A percentile compares a stretch with the other conserved stretches of the same genome.
Evolutionary conservation across 2,329 filamentous ascomycete species (phyloP).

Genomic region (Talaromyces sp.): DNA sequence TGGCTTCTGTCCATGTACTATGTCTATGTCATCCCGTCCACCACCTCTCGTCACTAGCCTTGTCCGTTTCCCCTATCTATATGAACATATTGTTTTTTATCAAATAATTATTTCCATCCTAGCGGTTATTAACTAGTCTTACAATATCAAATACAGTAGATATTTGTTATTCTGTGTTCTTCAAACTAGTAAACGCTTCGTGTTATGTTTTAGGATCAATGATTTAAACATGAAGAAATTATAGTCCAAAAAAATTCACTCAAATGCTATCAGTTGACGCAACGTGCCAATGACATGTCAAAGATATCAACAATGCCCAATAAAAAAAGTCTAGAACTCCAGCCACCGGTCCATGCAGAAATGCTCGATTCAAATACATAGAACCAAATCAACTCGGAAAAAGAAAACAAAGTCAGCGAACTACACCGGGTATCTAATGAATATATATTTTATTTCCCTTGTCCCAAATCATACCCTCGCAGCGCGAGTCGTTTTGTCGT

Average conservation of each 20-base stretch:
- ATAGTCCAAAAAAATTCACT: background rate
- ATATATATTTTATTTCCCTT: background rate
- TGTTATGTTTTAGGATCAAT: background rate
- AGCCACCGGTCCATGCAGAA: background rate
- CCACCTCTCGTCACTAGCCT: background rate
- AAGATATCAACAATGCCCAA: background rate
- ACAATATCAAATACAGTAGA: background rate
- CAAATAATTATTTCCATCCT: background rate
- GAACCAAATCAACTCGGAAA: background rate
- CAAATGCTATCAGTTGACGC: background rate
- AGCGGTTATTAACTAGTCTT: background rate
- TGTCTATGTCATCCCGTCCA: background rate
- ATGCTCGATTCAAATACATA: background rate
- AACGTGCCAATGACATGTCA: background rate
- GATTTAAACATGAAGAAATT: background rate
- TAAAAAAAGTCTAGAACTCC: background rate
- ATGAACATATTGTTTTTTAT: background rate
- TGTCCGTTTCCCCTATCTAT: background rate
- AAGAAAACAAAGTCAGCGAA: background rate
- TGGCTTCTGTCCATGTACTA: background rate
- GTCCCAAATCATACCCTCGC: conserved; percentile 19
- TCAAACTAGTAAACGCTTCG: background rate
- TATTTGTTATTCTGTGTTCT: background rate
- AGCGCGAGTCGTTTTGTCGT: conserved; percentile 55
- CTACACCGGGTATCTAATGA: background rate